Conservation (phyloP, 306 rosid genomes). For the Hippophae rhamnoides region DNA sequence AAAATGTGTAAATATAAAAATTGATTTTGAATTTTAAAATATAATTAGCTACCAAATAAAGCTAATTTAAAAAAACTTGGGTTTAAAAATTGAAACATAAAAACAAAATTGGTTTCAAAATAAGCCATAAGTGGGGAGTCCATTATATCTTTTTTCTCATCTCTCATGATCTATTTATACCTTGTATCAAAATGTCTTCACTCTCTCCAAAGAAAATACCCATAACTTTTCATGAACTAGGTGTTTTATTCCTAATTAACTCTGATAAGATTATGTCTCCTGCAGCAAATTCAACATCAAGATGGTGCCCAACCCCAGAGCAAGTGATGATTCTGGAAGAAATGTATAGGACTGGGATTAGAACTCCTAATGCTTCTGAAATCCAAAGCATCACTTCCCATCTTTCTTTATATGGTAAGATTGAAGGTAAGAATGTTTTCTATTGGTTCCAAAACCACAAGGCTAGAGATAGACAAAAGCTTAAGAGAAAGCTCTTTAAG, state of each 20-base stretch:
- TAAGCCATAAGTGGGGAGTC: too few relatives aligned
- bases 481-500: slow-evolving; percentile 63
- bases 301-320: slow-evolving; percentile 95
- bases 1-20: too few relatives aligned
- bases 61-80: too few relatives aligned
- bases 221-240: not conserved
- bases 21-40: too few relatives aligned
- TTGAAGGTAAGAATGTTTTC: slow-evolving; percentile 87
- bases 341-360: slow-evolving; percentile 64
- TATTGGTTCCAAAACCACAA: slow-evolving; percentile 98
- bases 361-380: slow-evolving; percentile 80
- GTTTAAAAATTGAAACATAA: too few relatives aligned
- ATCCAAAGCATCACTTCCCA: slow-evolving; percentile 82
- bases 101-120: too few relatives aligned
- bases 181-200: slow-evolving; percentile 5
- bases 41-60: too few relatives aligned
- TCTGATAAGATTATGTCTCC: slow-evolving; percentile 34
- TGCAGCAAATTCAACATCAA: slow-evolving; percentile 32
- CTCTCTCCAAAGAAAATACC: slow-evolving; percentile 16
- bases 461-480: slow-evolving; percentile 87
- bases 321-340: slow-evolving; percentile 88
- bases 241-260: not conserved
- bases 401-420: slow-evolving; percentile 80
- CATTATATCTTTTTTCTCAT: too few relatives aligned
- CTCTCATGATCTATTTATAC: slow-evolving; percentile 28